Evolutionary conservation across 2,329 filamentous ascomycete genomes (phyloP), one percentile per base, ranked within the genome.

Genomic region (Sporothrix schenckii): DNA sequence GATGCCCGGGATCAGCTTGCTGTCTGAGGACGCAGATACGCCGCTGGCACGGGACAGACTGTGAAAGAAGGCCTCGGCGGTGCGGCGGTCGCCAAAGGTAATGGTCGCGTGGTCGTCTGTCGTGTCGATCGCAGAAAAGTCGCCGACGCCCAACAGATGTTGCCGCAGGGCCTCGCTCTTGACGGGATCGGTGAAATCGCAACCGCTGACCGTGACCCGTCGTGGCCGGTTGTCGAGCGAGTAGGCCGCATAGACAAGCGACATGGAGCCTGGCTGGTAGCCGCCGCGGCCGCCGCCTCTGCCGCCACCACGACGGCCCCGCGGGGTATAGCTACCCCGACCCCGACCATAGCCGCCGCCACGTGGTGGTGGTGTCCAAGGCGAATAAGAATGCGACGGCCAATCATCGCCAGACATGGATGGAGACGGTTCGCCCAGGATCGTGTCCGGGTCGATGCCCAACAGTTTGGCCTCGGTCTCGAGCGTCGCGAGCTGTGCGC

Each of bases 141-240:
- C 88, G 68, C 88, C 88, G 44, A 89, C 81, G 72, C 86, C 86
- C 88, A 89, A 67, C 1, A 94, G 85, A 78, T 91, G 90, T 75
- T 92, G 89, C 72, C 91, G 84, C 56, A 94, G 81, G 39, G 84
- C 83, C 79, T 93, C 91, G 73, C 93, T 89, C 75, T 87, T 87
- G 41, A 85, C 85, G 1, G 86, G 77, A 16, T 83, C 83, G 3
- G 88, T 88, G 76, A 90, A 88, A 78, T 89, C 88, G 13, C 88
- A 84, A 3, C 88, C 90, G 9, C 84, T 83, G 30, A 94, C 80
- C 6, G 86, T 84, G 11, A 95, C 82, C 72, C 85, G 89, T 77
- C 87, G 91, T 0, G 92, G 89, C 58, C 92, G 84, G 77, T 94
- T 93, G 76, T 95, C 92, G 27, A 95, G 83, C 21, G 90, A 89